These are phyloP conservation scores for Saprolegnia parasitica DNA, from an alignment of 352 stramenopile species.

Conservation along the genomic window DNA sequence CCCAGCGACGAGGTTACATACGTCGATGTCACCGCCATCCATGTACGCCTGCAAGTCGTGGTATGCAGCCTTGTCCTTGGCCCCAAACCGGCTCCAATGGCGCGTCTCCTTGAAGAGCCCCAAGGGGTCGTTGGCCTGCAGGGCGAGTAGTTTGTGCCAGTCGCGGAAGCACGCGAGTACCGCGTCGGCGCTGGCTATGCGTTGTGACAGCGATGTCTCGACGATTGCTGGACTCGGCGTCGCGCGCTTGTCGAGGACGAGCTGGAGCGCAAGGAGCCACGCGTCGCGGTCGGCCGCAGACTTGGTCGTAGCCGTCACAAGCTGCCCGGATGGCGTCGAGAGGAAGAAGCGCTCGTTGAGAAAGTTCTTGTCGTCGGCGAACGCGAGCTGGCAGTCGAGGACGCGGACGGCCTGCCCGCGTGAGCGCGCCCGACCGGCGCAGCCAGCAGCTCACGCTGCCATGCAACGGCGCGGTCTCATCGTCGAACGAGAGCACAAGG, in stretches of 20 bases:
- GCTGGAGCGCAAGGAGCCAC: conserved; percentile 16
- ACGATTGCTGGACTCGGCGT: background rate
- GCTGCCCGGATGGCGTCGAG: background rate
- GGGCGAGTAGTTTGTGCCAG: background rate
- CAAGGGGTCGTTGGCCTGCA: background rate
- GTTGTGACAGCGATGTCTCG: background rate
- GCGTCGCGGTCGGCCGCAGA: conserved; percentile 13
- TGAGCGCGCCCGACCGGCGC: conserved; percentile 6
- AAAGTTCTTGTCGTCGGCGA: conserved; percentile 11
- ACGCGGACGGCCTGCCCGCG: background rate
- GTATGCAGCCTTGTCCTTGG: conserved; percentile 34
- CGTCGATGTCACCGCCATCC: conserved; percentile 40
- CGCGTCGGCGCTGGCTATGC: background rate
- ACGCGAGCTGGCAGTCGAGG: background rate
- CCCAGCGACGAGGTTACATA: conserved; percentile 47
- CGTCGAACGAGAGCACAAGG: background rate
- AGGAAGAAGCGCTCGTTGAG: conserved; percentile 26
- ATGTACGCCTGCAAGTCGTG: conserved; percentile 41
- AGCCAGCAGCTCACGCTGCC: conserved; percentile 14
- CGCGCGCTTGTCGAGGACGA: background rate
- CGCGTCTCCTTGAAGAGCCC: conserved; percentile 27
- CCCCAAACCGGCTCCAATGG: conserved; percentile 18
- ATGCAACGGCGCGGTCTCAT: background rate
- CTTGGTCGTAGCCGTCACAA: conserved; percentile 15
- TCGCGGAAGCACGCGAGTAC: background rate